Evolutionary conservation across 192 early-diverging fungal species (phyloP).

Genomic region (Diversispora epigaea): DNA sequence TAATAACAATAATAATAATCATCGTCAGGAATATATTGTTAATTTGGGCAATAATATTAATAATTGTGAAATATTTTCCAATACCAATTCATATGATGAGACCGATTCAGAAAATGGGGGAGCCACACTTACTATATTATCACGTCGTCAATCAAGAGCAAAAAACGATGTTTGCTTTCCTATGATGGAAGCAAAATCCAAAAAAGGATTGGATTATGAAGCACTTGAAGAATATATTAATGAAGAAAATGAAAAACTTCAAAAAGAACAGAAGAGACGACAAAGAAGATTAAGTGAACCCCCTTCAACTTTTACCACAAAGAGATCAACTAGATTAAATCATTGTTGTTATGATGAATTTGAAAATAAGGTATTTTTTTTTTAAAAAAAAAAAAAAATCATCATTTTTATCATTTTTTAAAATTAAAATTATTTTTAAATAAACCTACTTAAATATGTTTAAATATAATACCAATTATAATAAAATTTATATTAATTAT

Average conservation of each 20-base stretch:
- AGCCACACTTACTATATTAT: not conserved
- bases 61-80: slow-evolving; percentile 6
- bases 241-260: slow-evolving; percentile 26
- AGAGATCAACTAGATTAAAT: not conserved
- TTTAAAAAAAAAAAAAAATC: too few relatives aligned
- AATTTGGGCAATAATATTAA: not conserved
- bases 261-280: slow-evolving; percentile 19
- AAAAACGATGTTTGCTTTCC: slow-evolving; percentile 29
- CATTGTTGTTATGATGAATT: not conserved
- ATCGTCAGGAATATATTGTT: too few relatives aligned
- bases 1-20: too few relatives aligned
- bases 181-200: slow-evolving; percentile 17
- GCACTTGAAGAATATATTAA: slow-evolving; percentile 38
- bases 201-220: slow-evolving; percentile 41
- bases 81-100: slow-evolving; percentile 9
- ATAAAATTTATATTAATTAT: too few relatives aligned
- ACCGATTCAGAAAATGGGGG: slow-evolving; percentile 25
- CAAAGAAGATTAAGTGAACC: slow-evolving; percentile 30
- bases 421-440: too few relatives aligned
- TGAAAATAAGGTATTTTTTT: slow-evolving; percentile 15
- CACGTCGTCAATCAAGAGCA: not conserved
- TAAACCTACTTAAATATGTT: too few relatives aligned
- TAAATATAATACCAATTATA: too few relatives aligned
- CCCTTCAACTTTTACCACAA: slow-evolving; percentile 7
- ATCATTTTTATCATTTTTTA: not conserved